phyloP scores from a whole-genome alignment of 495 filamentous ascomycete species.

The Aspergillus sparsus region DNA sequence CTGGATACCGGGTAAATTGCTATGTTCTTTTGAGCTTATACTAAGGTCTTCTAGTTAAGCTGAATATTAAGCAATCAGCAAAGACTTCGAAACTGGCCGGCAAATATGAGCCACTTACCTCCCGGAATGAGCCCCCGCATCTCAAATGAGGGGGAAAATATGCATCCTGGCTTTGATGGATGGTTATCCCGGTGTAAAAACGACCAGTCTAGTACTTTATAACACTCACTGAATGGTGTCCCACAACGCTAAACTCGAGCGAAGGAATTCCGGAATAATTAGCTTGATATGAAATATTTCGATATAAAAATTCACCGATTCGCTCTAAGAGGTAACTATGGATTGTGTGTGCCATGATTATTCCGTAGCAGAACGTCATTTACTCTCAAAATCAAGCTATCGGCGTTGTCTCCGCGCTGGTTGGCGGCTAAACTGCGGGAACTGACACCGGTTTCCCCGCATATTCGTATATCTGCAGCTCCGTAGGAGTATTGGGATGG shows the following conservation, averaged over 20 bases:
- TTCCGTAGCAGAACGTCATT: background rate
- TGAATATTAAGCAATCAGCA: background rate
- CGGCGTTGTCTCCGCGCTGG: background rate
- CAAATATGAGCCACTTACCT: no score
- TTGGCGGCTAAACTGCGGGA: background rate
- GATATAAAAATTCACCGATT: background rate
- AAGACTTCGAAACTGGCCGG: background rate
- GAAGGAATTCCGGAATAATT: background rate
- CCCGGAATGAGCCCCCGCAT: background rate
- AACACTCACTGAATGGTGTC: no score
- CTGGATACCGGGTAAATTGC: no score
- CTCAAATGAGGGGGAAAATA: background rate
- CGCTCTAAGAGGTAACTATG: background rate
- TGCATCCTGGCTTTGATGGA: background rate
- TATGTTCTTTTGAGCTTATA: no score
- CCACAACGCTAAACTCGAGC: background rate
- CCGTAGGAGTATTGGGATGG: background rate
- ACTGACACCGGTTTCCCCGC: background rate
- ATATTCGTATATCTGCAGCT: background rate
- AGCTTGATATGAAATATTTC: conserved; percentile 1
- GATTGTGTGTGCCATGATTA: background rate
- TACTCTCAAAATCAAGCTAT: background rate
- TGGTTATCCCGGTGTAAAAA: background rate
- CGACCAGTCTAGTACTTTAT: background rate
- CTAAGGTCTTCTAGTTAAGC: no score